Evolutionary conservation across 129 eudicot genomes (phyloP).

Genomic region (carrot (Daucus carota)): DH1_v3.0 NC_030385.2:13280501-13281000

Average conservation of each 20-base stretch:
- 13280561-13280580: neutral
- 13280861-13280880: no score
- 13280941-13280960: no score
- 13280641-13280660: constrained; percentile 78
- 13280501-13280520: neutral
- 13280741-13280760: neutral
- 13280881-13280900: no score
- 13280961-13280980: no score
- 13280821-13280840: neutral
- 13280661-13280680: constrained; percentile 76
- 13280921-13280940: no score
- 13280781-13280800: neutral
- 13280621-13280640: constrained; percentile 89
- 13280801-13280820: neutral
- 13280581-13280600: neutral
- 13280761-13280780: neutral
- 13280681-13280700: constrained; percentile 69
- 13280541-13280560: neutral
- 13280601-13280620: constrained; percentile 28
- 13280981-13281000: constrained; percentile 72
- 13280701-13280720: constrained; percentile 29
- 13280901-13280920: no score
- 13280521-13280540: neutral
- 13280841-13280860: no score
- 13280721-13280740: neutral